A percentile compares a stretch with the other conserved stretches of the same genome.
Conservation (phyloP, 768 basidiomycete genomes). For the Imleria badia region DNA sequence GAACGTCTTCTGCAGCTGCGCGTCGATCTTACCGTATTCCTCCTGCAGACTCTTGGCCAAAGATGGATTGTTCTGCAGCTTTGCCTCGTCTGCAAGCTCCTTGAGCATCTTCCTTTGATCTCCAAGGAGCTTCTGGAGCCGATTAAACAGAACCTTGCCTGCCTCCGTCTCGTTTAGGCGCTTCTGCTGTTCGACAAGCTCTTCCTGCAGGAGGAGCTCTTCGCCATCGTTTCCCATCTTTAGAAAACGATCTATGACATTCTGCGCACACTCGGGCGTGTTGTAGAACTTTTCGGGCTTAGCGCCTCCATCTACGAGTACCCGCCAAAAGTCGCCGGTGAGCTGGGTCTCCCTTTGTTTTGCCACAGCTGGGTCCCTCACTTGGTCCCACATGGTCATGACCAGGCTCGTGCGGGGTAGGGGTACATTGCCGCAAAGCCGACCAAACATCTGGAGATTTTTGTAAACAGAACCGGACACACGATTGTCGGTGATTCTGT, state of each 20-base stretch:
- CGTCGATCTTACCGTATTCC: slow-evolving; percentile 13
- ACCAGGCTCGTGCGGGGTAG: slow-evolving; percentile 34
- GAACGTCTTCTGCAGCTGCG: slow-evolving; percentile 16
- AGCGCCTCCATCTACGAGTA: slow-evolving; percentile 5
- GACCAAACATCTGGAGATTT: slow-evolving; percentile 36
- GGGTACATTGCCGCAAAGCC: slow-evolving; percentile 34
- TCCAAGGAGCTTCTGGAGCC: slow-evolving; percentile 14
- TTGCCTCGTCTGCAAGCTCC: slow-evolving; percentile 21
- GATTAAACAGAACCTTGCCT: slow-evolving; percentile 17
- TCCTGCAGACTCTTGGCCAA: slow-evolving; percentile 9
- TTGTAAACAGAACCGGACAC: slow-evolving; percentile 30
- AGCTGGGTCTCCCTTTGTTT: slow-evolving; percentile 26
- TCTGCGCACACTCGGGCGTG: neutral
- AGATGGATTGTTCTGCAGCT: slow-evolving; percentile 2
- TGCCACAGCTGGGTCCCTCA: slow-evolving; percentile 11
- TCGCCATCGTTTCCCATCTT: neutral
- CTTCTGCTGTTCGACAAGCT: slow-evolving; percentile 11
- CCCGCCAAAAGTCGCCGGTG: slow-evolving; percentile 22
- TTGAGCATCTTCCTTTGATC: slow-evolving; percentile 17
- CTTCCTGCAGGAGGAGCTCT: slow-evolving; percentile 20
- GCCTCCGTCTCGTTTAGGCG: slow-evolving; percentile 24
- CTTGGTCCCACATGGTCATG: slow-evolving; percentile 40
- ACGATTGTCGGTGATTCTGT: slow-evolving; percentile 36
- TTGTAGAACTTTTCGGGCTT: neutral
- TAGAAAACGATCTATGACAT: neutral